Conservation (phyloP, 1,139 yeast genomes). For the Saccharomyces hybrid region DNA sequence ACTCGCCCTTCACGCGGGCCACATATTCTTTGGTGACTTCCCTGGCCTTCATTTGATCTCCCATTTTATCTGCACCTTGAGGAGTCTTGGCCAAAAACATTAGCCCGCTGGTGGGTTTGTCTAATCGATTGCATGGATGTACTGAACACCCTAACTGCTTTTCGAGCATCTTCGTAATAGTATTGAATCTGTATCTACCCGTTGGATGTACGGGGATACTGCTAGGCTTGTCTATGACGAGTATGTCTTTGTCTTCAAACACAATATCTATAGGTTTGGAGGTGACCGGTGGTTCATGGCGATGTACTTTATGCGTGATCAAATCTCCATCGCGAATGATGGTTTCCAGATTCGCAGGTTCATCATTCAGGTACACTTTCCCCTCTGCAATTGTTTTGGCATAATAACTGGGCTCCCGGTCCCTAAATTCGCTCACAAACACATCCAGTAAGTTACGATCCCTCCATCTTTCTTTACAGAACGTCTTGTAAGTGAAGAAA, state of each 20-base stretch:
- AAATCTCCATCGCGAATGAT: slow-evolving; percentile 76
- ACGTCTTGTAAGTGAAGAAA: slow-evolving; percentile 79
- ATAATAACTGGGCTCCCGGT: slow-evolving; percentile 64
- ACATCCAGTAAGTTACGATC: slow-evolving; percentile 71
- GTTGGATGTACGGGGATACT: slow-evolving; percentile 97
- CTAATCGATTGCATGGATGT: slow-evolving; percentile 87
- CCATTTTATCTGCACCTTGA: slow-evolving; percentile 70
- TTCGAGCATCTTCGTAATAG: slow-evolving; percentile 74
- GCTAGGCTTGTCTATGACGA: slow-evolving; percentile 87
- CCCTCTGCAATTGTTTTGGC: slow-evolving; percentile 61
- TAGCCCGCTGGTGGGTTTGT: slow-evolving; percentile 82
- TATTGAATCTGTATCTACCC: slow-evolving; percentile 80
- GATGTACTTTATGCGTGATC: slow-evolving; percentile 71
- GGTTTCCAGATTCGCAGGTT: slow-evolving; percentile 56
- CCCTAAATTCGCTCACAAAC: slow-evolving; percentile 77
- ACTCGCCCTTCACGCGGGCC: slow-evolving; percentile 80
- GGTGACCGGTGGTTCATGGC: slow-evolving; percentile 87
- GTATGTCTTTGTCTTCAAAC: slow-evolving; percentile 65
- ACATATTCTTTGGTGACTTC: slow-evolving; percentile 74
- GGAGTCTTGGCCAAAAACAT: slow-evolving; percentile 87
- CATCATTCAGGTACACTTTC: slow-evolving; percentile 60
- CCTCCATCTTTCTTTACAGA: slow-evolving; percentile 87
- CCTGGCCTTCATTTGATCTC: slow-evolving; percentile 64
- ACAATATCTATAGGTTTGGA: slow-evolving; percentile 65
- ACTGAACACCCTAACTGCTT: slow-evolving; percentile 55